These are phyloP conservation scores for Xylaria longipes DNA, from an alignment of 495 filamentous ascomycete species.

Conservation along the genomic window DNA sequence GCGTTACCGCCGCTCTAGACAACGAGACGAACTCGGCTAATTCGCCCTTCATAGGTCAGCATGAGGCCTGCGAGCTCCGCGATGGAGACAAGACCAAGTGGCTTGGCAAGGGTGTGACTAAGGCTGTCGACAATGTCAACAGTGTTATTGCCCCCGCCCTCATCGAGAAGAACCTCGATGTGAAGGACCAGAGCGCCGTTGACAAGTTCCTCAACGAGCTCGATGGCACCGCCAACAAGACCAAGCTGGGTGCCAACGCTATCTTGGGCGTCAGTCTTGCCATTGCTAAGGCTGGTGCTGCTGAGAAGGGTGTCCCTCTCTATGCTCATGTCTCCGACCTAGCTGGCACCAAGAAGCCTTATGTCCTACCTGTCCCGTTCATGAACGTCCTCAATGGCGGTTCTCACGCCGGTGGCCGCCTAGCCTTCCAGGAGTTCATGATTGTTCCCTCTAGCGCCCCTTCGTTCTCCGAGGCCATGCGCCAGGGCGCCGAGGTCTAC, in stretches of 20 bases:
- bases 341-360: conserved; percentile 99
- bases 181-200: conserved; percentile 94
- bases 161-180: conserved; percentile 92
- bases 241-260: conserved; percentile 96
- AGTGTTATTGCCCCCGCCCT: conserved; percentile 85
- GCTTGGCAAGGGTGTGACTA: conserved; percentile 94
- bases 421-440: conserved; percentile 99
- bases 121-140: conserved; percentile 98
- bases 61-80: conserved; percentile 98
- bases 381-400: conserved; percentile 99
- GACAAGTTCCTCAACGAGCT: conserved; percentile 96
- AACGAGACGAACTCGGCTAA: conserved; percentile 29
- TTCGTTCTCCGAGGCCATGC: conserved; percentile 93
- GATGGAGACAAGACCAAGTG: conserved; percentile 98
- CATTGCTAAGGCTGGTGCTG: conserved; percentile 96
- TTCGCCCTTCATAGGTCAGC: conserved; percentile 69
- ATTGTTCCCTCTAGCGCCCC: conserved; percentile 88
- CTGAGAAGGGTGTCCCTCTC: conserved; percentile 96
- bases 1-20: conserved; percentile 42
- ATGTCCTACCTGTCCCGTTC: conserved; percentile 98
- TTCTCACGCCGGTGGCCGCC: conserved; percentile 96
- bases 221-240: conserved; percentile 97
- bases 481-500: conserved; percentile 96
- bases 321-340: conserved; percentile 99
- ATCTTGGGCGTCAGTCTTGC: conserved; percentile 97